Evolutionary conservation across 208 protist genomes (phyloP), one percentile per base, ranked within the genome.

Genomic region (Wallacemonas sp.): DNA sequence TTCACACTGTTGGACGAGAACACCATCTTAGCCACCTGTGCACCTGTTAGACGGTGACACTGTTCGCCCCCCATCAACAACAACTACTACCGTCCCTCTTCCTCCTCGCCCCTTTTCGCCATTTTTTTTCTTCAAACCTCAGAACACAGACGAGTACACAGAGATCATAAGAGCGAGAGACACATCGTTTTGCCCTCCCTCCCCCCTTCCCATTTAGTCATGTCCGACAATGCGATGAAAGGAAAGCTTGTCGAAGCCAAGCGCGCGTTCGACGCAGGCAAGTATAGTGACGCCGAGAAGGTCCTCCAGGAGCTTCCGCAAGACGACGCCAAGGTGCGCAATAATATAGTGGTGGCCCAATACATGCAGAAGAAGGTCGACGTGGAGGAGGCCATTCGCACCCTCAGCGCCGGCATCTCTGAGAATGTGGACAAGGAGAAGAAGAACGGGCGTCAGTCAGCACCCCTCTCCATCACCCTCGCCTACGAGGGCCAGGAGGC

Each of bases 401-500:
- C 65, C 10, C 59, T 86, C 16, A 65, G 46, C 2, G 57, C 52
- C 3, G 52, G 32, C 31, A 73, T 79, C 59, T 44, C 61, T 28
- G 75, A 66, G 14, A 65, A 42, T 2, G 65, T 38, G 62, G 66
- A 57, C 16, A 80, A 81, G 32, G 70, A 67, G 10, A 59, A 59
- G 52, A 59, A 41, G 32, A 23, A 29, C 32, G 31, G 14, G 11
- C 25, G 32, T 39, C 52, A 36, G 22, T 5, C 23, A 5, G 31
- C 32, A 52, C 45, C 62, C 4, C 61, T 63, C 14, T 55, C 48
- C 8, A 70, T 90, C 28, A 61, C 75, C 20, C 64, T 96, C 5
- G 74, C 80, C 46, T 96, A 93, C 68, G 87, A 93, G 54, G 91
- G 91, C 31, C 81, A 93, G 61, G 87, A 96, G 54, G 86, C 86